Conservation (phyloP, 306 rosid genomes). For the Rosa chinensis region DNA sequence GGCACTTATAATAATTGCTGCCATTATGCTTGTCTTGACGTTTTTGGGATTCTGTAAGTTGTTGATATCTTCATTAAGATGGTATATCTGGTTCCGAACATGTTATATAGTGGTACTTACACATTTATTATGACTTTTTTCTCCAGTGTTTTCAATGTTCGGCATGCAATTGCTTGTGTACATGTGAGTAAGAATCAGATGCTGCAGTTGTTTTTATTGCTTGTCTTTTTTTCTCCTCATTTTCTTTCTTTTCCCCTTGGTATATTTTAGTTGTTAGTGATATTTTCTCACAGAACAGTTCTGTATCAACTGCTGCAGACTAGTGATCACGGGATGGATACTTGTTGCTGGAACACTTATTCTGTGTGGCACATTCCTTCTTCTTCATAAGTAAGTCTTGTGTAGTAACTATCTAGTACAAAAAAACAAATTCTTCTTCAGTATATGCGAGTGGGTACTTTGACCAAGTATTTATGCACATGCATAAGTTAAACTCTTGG, state of each 20-base stretch:
- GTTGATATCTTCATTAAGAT: conserved; percentile 5
- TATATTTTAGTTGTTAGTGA: neutral
- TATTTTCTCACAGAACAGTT: conserved; percentile 2
- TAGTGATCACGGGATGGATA: conserved; percentile 62
- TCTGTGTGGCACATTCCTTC: conserved; percentile 40
- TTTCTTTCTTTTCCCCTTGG: neutral
- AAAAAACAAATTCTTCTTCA: too few relatives aligned
- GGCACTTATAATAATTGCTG: conserved; percentile 44
- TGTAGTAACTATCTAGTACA: neutral
- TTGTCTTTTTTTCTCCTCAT: too few relatives aligned
- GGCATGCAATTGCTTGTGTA: conserved; percentile 57
- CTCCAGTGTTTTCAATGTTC: conserved; percentile 60
- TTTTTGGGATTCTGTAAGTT: conserved; percentile 58
- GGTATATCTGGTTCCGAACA: conserved; percentile 5
- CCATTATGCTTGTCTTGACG: conserved; percentile 53
- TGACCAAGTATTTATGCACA: neutral
- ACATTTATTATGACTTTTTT: conserved; percentile 4
- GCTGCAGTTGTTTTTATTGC: neutral
- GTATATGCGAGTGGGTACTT: neutral
- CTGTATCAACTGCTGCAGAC: conserved; percentile 38
- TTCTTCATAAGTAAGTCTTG: conserved; percentile 59
- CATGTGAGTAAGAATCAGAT: conserved; percentile 51
- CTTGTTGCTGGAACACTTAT: conserved; percentile 48
- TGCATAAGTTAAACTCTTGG: neutral
- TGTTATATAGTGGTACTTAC: conserved; percentile 5